Percentiles rank a stretch among this genome's conserved stretches.
phyloP scores from a whole-genome alignment of 345 rosid species.

The Geranium brycei region DNA sequence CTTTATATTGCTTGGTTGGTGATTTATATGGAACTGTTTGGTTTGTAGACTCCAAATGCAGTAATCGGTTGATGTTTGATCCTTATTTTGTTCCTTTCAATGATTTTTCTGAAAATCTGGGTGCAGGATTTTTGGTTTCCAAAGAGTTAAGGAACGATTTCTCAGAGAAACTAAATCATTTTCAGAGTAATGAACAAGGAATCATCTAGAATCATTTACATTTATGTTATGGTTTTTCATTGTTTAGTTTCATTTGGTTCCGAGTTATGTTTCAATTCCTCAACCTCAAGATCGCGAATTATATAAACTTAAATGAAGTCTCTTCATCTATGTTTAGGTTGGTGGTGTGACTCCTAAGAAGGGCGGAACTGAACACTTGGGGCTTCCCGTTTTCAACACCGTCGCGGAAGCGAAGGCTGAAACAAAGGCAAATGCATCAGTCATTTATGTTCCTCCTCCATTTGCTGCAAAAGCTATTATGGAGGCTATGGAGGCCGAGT shows the following conservation, averaged over 20 bases:
- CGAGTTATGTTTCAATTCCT: neutral
- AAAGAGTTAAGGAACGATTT: neutral
- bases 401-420: constrained; percentile 97
- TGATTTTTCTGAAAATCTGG: neutral
- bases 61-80: neutral
- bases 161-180: neutral
- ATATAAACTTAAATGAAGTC: neutral
- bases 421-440: constrained; percentile 92
- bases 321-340: constrained; percentile 31
- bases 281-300: neutral
- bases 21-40: neutral
- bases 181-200: neutral
- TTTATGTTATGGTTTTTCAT: too few species aligned
- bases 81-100: neutral
- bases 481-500: constrained; percentile 88
- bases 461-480: constrained; percentile 94
- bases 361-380: constrained; percentile 94
- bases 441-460: constrained; percentile 86
- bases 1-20: neutral
- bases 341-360: constrained; percentile 98
- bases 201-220: neutral
- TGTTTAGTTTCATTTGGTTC: neutral
- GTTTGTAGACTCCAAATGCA: neutral
- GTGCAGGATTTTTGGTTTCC: neutral
- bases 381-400: constrained; percentile 81